Percentiles rank a stretch among this genome's conserved stretches.
These are phyloP conservation scores for Aspergillus alliaceus DNA, from an alignment of 2,329 filamentous ascomycete species.

Conservation along the genomic window DNA sequence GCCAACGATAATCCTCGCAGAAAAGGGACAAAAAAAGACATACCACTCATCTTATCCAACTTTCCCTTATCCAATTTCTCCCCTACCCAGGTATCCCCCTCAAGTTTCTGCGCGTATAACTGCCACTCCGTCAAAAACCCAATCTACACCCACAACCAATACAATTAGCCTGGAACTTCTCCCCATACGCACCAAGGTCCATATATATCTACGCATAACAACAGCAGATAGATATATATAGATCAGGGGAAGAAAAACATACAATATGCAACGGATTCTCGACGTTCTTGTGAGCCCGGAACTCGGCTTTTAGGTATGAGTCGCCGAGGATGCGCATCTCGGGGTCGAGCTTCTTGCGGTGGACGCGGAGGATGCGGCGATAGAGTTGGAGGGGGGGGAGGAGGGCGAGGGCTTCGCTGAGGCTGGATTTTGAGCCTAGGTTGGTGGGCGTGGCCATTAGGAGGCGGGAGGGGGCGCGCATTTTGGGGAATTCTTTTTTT, in stretches of 20 bases:
- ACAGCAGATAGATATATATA: neutral
- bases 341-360: slow-evolving; percentile 72
- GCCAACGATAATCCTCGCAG: neutral
- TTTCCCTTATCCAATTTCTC: slow-evolving; percentile 81
- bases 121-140: slow-evolving; percentile 98
- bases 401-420: slow-evolving; percentile 61
- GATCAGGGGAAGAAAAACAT: slow-evolving; percentile 32
- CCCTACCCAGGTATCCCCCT: slow-evolving; percentile 81
- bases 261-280: slow-evolving; percentile 94
- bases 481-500: slow-evolving; percentile 19
- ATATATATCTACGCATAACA: too few species aligned
- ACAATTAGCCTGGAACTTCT: too few species aligned
- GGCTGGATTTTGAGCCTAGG: slow-evolving; percentile 41
- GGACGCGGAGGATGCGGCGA: slow-evolving; percentile 79
- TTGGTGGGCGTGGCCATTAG: slow-evolving; percentile 42
- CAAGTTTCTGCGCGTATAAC: slow-evolving; percentile 85
- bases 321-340: slow-evolving; percentile 84
- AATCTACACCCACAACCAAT: slow-evolving; percentile 71
- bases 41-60: slow-evolving; percentile 92
- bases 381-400: slow-evolving; percentile 88
- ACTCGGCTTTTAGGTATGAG: slow-evolving; percentile 90
- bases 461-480: slow-evolving; percentile 38
- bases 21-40: slow-evolving; percentile 32
- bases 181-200: too few species aligned
- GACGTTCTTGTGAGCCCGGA: slow-evolving; percentile 75